Evolutionary conservation across 2,329 filamentous ascomycete species (phyloP).

Genomic region (Chalaropsis thielavioides): DNA sequence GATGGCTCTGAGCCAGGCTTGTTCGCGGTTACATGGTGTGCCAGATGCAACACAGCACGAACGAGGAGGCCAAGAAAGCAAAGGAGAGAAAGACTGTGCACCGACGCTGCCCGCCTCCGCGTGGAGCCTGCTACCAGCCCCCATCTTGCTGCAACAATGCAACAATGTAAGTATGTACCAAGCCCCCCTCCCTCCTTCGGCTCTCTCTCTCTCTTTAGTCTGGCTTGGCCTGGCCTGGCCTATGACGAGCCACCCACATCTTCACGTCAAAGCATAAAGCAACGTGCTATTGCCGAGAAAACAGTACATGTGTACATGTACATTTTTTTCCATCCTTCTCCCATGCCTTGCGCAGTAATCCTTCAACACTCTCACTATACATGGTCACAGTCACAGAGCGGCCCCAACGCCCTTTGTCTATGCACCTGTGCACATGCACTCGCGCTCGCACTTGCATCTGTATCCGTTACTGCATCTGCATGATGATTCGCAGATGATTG

Average conservation of each 20-base stretch:
- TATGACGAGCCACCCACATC: constrained; percentile 1
- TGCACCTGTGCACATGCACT: neutral
- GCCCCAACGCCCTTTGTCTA: neutral
- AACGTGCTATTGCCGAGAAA: neutral
- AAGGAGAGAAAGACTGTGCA: neutral
- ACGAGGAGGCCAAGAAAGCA: neutral
- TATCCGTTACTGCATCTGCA: constrained; percentile 3
- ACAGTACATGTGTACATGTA: neutral
- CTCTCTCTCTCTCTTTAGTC: neutral
- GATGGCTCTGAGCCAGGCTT: neutral
- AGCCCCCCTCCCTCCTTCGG: neutral
- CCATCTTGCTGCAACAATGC: neutral
- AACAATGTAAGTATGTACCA: neutral
- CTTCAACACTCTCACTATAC: neutral
- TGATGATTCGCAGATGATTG: constrained; percentile 6
- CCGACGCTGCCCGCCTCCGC: neutral
- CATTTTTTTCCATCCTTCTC: neutral
- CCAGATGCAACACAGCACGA: neutral
- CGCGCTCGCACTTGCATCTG: neutral
- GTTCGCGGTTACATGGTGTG: neutral
- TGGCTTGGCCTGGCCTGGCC: neutral
- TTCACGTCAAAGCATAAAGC: neutral
- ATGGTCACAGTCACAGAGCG: neutral
- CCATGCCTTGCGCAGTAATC: neutral
- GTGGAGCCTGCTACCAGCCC: neutral